Conservation (phyloP, 257 asterid genomes). For the Petunia axillaris region DNA sequence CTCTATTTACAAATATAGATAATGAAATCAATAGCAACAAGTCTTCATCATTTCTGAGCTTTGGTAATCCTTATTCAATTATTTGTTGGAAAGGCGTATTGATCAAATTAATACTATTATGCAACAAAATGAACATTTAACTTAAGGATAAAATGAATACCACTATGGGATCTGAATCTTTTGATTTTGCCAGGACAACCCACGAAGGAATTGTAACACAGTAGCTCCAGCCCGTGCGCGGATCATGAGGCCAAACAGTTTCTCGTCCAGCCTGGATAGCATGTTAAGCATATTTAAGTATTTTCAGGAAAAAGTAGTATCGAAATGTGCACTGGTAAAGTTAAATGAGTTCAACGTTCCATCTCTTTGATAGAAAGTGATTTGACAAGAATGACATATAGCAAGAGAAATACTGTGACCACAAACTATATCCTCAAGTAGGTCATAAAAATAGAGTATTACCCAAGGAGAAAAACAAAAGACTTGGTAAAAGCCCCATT, state of each 20-base stretch:
- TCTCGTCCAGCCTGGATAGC: constrained; percentile 75
- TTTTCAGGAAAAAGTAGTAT: constrained; percentile 18
- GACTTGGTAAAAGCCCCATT: no score
- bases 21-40: neutral
- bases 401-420: constrained; percentile 12
- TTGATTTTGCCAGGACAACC: constrained; percentile 91
- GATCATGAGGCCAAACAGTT: constrained; percentile 97
- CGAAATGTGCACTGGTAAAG: neutral
- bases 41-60: neutral
- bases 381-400: neutral
- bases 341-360: neutral
- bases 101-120: neutral
- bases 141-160: constrained; percentile 48
- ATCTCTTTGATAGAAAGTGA: constrained; percentile 16
- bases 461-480: no score
- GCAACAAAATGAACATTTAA: constrained; percentile 29
- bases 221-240: constrained; percentile 95
- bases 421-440: neutral
- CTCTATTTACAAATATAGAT: neutral
- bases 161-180: constrained; percentile 94
- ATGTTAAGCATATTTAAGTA: constrained; percentile 24
- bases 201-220: constrained; percentile 92
- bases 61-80: neutral
- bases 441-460: neutral
- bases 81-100: neutral